These are phyloP conservation scores for Tephrocybe sp. DNA, from an alignment of 768 basidiomycete species.

Conservation along the genomic window DNA sequence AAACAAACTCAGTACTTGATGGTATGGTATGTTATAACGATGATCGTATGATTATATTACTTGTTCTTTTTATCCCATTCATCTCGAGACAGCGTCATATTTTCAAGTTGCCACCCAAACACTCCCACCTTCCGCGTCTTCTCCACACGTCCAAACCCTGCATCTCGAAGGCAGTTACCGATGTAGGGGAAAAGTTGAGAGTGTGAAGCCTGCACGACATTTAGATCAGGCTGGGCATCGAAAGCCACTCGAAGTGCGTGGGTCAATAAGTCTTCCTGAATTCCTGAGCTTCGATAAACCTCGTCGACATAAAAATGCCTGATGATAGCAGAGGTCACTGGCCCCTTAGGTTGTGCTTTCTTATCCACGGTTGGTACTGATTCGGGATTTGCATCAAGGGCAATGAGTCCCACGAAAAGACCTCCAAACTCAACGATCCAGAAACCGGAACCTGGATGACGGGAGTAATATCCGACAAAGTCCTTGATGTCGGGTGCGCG, in stretches of 20 bases:
- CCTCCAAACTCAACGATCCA: slow-evolving; percentile 64
- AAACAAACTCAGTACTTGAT: not conserved
- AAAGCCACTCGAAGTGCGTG: slow-evolving; percentile 62
- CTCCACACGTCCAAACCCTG: slow-evolving; percentile 49
- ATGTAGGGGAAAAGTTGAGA: slow-evolving; percentile 54
- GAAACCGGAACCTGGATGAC: slow-evolving; percentile 61
- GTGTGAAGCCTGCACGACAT: slow-evolving; percentile 43
- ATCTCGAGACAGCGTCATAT: slow-evolving; percentile 40
- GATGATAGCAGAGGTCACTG: slow-evolving; percentile 56
- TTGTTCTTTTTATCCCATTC: slow-evolving; percentile 39
- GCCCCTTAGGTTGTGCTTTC: slow-evolving; percentile 22
- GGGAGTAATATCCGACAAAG: slow-evolving; percentile 53
- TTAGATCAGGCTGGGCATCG: slow-evolving; percentile 35
- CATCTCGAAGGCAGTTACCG: slow-evolving; percentile 38
- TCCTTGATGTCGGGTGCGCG: slow-evolving; percentile 54
- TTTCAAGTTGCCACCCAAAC: slow-evolving; percentile 52
- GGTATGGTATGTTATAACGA: not conserved
- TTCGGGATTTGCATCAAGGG: slow-evolving; percentile 59
- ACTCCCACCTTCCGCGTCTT: slow-evolving; percentile 48
- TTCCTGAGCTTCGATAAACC: slow-evolving; percentile 48
- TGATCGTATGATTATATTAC: slow-evolving; percentile 3
- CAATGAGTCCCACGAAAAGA: slow-evolving; percentile 65
- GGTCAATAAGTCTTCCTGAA: slow-evolving; percentile 67
- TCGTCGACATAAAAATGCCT: slow-evolving; percentile 77
- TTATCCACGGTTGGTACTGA: slow-evolving; percentile 21